Conservation (phyloP, 208 protist genomes). For the Novymonas esmeraldas region DNA sequence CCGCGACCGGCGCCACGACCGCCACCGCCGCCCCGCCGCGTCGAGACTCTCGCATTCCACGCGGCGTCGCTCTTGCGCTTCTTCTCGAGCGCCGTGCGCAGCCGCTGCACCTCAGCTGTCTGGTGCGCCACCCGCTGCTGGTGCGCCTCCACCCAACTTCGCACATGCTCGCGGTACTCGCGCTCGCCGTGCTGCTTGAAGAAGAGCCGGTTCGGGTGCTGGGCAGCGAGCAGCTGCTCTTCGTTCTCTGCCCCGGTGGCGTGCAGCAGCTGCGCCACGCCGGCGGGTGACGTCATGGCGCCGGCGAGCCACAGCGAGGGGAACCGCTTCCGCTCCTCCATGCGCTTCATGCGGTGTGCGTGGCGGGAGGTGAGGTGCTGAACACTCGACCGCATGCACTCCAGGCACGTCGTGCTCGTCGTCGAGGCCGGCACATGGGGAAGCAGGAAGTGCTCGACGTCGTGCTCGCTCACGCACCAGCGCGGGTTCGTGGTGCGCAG, state of each 20-base stretch:
- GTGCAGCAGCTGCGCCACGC: constrained; percentile 32
- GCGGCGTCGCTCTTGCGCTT: constrained; percentile 35
- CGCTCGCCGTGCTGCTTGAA: constrained; percentile 50
- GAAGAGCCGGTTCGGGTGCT: constrained; percentile 71
- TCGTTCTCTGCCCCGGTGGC: constrained; percentile 37
- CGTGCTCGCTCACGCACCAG: constrained; percentile 25
- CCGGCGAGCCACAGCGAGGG: constrained; percentile 56
- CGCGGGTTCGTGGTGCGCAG: constrained; percentile 20
- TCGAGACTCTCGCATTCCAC: constrained; percentile 38
- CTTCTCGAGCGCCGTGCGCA: constrained; percentile 34
- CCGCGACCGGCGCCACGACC: constrained; percentile 12
- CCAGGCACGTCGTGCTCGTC: constrained; percentile 36
- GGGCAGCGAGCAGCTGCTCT: constrained; percentile 53
- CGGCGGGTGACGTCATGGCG: constrained; percentile 32
- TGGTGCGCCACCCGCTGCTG: constrained; percentile 32
- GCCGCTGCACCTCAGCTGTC: constrained; percentile 30
- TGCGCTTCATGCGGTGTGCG: constrained; percentile 31
- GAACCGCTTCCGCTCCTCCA: constrained; percentile 52
- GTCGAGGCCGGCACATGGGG: constrained; percentile 38
- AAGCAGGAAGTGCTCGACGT: constrained; percentile 32
- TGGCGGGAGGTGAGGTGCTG: constrained; percentile 43
- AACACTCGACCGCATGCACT: constrained; percentile 54
- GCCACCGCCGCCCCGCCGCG: constrained; percentile 18
- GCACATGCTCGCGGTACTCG: constrained; percentile 44
- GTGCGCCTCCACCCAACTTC: constrained; percentile 49